Conservation (phyloP, 164 flowering plant species). For the Tetrastigma voinierianum region DNA sequence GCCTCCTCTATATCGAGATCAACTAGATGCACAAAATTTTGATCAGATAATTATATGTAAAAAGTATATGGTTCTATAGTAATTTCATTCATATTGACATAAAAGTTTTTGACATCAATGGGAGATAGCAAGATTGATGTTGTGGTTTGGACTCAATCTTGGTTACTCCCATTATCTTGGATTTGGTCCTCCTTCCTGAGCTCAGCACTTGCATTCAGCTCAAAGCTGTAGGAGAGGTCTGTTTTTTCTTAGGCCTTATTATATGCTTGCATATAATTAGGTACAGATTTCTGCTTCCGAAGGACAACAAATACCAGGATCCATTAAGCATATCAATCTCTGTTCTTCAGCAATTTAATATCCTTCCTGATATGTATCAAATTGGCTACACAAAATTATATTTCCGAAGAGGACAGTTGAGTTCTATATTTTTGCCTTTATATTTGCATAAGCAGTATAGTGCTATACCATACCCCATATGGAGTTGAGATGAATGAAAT, state of each 20-base stretch:
- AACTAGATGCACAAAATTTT: too few relatives aligned
- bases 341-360: constrained; percentile 67
- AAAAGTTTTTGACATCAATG: too few relatives aligned
- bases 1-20: too few relatives aligned
- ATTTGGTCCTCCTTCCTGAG: too few relatives aligned
- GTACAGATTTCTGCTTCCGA: constrained; percentile 67
- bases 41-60: too few relatives aligned
- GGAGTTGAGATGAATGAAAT: neutral
- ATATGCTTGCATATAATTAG: constrained; percentile 34
- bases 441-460: neutral
- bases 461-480: neutral
- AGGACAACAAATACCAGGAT: constrained; percentile 45
- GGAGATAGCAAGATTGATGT: too few relatives aligned
- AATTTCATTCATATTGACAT: too few relatives aligned
- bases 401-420: constrained; percentile 78
- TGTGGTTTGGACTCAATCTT: too few relatives aligned
- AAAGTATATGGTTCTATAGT: too few relatives aligned
- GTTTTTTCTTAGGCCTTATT: neutral
- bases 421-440: neutral
- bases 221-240: too few relatives aligned
- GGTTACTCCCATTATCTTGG: too few relatives aligned
- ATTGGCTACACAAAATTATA: constrained; percentile 87
- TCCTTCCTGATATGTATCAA: constrained; percentile 85
- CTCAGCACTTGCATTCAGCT: too few relatives aligned
- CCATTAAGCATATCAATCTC: constrained; percentile 75